Evolutionary conservation across 139 green algal genomes (phyloP).

Genomic region (Mesotaenium endlicherianum): DNA sequence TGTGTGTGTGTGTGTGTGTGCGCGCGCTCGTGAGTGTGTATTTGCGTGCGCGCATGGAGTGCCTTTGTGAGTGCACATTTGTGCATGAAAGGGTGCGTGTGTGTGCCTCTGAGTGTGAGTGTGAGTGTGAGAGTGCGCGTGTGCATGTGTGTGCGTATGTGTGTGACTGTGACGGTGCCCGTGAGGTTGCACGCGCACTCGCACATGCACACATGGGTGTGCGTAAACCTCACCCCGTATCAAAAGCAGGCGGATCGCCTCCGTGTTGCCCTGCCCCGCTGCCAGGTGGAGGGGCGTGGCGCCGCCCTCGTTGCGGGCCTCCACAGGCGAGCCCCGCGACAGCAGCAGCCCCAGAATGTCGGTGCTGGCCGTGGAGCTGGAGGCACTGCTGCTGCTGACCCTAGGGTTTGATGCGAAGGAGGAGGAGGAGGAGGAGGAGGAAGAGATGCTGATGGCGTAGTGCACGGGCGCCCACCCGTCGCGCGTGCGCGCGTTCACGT

Average conservation of each 20-base stretch:
- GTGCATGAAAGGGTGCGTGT: too few species aligned
- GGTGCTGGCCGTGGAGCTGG: not conserved
- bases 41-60: too few species aligned
- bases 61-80: too few species aligned
- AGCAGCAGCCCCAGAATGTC: conserved; percentile 14
- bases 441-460: conserved; percentile 13
- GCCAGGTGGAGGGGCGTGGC: conserved; percentile 13
- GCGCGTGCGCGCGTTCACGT: not conserved
- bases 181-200: too few species aligned
- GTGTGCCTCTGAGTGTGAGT: too few species aligned
- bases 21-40: too few species aligned
- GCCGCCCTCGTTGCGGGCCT: conserved; percentile 14
- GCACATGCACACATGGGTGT: not conserved
- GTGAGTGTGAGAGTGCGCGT: too few species aligned
- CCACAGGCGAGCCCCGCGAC: not conserved
- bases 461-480: conserved; percentile 6
- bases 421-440: too few species aligned
- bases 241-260: conserved; percentile 4
- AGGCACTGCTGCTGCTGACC: too few species aligned
- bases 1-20: too few species aligned
- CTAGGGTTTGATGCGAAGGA: too few species aligned
- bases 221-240: not conserved
- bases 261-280: conserved; percentile 9
- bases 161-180: not conserved
- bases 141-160: too few species aligned